phyloP scores from a whole-genome alignment of 768 basidiomycete genomes.

The Suillus spraguei region DNA sequence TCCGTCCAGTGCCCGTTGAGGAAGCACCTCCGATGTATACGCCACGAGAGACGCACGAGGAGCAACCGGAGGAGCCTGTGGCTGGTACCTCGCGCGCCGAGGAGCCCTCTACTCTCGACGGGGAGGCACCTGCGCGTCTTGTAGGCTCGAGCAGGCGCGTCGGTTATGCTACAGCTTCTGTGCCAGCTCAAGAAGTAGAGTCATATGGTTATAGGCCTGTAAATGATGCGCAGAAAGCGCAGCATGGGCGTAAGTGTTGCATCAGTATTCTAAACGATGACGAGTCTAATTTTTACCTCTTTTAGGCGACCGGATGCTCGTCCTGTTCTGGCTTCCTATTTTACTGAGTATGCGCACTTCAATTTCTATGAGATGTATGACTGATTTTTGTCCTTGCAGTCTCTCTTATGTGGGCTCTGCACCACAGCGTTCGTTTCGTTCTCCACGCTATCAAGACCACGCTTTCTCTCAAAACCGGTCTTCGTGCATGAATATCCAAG shows the following conservation, averaged over 20 bases:
- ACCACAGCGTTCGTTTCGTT: slow-evolving; percentile 54
- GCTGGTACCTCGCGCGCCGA: slow-evolving; percentile 10
- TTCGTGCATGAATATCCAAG: slow-evolving; percentile 33
- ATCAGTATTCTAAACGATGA: neutral
- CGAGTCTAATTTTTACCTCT: slow-evolving; percentile 16
- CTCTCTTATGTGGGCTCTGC: slow-evolving; percentile 63
- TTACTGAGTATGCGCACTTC: slow-evolving; percentile 62
- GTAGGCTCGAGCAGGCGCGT: slow-evolving; percentile 44
- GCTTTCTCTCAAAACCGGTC: slow-evolving; percentile 45
- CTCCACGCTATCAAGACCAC: slow-evolving; percentile 51
- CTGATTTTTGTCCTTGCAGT: slow-evolving; percentile 38
- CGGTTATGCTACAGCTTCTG: slow-evolving; percentile 47
- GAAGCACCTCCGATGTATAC: slow-evolving; percentile 76
- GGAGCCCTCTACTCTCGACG: slow-evolving; percentile 4
- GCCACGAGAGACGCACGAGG: slow-evolving; percentile 46
- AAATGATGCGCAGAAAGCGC: slow-evolving; percentile 44
- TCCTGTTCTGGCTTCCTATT: slow-evolving; percentile 87
- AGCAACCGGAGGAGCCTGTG: slow-evolving; percentile 22
- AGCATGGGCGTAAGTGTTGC: slow-evolving; percentile 66
- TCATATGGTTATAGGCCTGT: slow-evolving; percentile 65
- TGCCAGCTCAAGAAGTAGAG: slow-evolving; percentile 70
- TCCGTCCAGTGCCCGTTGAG: slow-evolving; percentile 45
- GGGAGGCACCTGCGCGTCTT: slow-evolving; percentile 24
- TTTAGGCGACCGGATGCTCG: slow-evolving; percentile 77
- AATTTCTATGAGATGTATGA: slow-evolving; percentile 1